phyloP scores from a whole-genome alignment of 257 asterid species.

The Fraxinus excelsior region DNA sequence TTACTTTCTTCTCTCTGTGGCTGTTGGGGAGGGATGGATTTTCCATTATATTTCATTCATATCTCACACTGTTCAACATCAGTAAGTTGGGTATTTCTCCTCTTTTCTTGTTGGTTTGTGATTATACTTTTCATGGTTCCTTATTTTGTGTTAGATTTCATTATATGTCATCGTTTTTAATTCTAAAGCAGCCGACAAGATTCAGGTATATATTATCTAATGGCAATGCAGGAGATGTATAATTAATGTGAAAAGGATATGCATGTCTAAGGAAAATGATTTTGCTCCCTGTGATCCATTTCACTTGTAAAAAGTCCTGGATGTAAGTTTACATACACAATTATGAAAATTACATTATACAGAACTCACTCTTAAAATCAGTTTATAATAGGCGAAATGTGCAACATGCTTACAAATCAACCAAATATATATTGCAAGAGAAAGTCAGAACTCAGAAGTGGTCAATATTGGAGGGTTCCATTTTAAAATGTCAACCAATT shows the following conservation, averaged over 20 bases:
- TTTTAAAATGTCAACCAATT: too few species aligned
- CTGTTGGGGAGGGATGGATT: not conserved
- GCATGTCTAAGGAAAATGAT: not conserved
- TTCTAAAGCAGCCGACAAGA: not conserved
- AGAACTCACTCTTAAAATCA: not conserved
- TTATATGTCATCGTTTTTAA: too few species aligned
- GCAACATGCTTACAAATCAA: not conserved
- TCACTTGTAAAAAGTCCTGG: too few species aligned
- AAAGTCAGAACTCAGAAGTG: not conserved
- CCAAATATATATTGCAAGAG: not conserved
- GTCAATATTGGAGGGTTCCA: too few species aligned
- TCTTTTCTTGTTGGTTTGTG: not conserved
- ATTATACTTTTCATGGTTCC: not conserved
- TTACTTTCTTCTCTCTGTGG: not conserved
- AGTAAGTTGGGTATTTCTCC: constrained; percentile 5
- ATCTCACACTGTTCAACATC: constrained; percentile 1
- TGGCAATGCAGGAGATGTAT: not conserved
- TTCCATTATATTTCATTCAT: not conserved
- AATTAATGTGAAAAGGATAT: not conserved
- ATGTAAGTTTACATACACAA: not conserved
- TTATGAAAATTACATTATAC: not conserved
- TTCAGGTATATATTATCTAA: too few species aligned
- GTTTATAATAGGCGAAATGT: not conserved
- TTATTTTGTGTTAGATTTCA: not conserved
- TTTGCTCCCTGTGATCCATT: too few species aligned